Base-by-base conservation (phyloP, 2,329 filamentous ascomycete genomes). In the Scopulariopsis brevicaulis region DNA sequence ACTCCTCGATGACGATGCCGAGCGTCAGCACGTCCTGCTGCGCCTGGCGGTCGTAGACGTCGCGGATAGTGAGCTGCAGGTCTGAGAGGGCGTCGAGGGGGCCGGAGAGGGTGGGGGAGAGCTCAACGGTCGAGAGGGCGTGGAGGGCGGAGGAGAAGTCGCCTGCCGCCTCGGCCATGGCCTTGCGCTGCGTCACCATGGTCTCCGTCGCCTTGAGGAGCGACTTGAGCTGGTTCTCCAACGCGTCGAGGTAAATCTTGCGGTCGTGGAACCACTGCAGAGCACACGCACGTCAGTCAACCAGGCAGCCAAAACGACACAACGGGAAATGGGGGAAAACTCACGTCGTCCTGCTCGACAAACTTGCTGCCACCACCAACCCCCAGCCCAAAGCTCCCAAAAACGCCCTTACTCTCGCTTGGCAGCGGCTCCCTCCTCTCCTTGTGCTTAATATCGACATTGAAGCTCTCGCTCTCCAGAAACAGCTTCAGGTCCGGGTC, bases 1-100 rank as follows among this genome's bases (percentile, higher is more conserved):
- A 99, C 73, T 99, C 94, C 63, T 99, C 94, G 62, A 99, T 92
- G 51, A 96, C 96, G 67, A 97, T 97, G 43, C 94, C 94, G 63
- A 99, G 85, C 0, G 94, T 99, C 56, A 99, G 79, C 35, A 97
- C 87, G 68, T 99, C 94, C 70, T 99, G 94, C 73, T 96, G 91
- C 12, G 94, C 94, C 72, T 99, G 94, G 24, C 94, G 88, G 65
- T 96, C 91, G 69, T 99, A 97, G 1, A 99, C 83, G 66, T 99
- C 94, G 60, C 88, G 85, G 64, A 99, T 96, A 43, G 93, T 92
- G 60, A 96, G 80, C 71, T 99, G 94, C 2, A 99, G 80, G 65
- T 96, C 92, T 2, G 93, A 96, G 11, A 99, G 81, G 22, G 90
- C 90, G 65, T 96, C 93, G 7, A 99, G 78, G 1, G 94, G 94